Evolutionary conservation across 352 stramenopile species (phyloP).

Genomic region (Aphanomyces cochlioides): DNA sequence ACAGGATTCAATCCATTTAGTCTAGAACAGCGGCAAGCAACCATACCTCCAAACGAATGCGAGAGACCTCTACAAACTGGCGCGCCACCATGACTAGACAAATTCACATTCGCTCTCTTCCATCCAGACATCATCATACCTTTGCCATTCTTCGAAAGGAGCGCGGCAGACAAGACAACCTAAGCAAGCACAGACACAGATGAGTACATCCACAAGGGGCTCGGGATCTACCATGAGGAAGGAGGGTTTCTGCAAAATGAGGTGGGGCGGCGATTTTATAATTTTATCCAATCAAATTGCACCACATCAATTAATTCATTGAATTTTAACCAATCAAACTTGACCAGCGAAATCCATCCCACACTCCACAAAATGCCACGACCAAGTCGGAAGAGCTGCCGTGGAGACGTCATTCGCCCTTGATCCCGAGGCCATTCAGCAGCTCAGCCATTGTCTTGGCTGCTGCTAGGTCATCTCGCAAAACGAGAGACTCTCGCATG

Average conservation of each 20-base stretch:
- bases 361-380: background rate
- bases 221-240: no score
- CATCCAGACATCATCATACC: conserved; percentile 49
- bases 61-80: conserved; percentile 99
- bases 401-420: no score
- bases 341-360: conserved; percentile 22
- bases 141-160: conserved; percentile 94
- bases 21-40: background rate
- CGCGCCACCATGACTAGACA: conserved; percentile 89
- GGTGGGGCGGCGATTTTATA: conserved; percentile 7
- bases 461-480: background rate
- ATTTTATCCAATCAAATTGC: conserved; percentile 18
- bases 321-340: conserved; percentile 20
- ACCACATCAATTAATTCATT: conserved; percentile 15
- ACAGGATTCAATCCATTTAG: background rate
- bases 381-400: no score
- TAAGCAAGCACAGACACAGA: conserved; percentile 33
- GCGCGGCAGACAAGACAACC: conserved; percentile 95
- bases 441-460: background rate
- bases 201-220: background rate
- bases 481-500: conserved; percentile 7
- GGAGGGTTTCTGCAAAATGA: conserved; percentile 16
- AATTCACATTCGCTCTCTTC: background rate
- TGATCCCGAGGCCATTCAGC: no score
- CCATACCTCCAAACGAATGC: conserved; percentile 93